These are phyloP conservation scores for Luffa acutangula DNA, from an alignment of 306 rosid species.

Conservation along the genomic window DNA sequence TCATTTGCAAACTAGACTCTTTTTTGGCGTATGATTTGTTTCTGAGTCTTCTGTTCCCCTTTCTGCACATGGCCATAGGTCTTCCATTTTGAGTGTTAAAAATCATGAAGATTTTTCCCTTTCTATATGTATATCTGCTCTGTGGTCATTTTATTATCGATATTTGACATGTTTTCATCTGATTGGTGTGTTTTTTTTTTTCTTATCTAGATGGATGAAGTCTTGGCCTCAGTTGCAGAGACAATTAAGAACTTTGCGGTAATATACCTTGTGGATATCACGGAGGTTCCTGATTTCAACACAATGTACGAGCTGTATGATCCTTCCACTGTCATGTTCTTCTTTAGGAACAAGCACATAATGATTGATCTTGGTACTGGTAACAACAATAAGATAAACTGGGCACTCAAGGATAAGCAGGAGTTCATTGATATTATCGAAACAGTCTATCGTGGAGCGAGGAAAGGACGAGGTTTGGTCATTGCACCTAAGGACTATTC, in stretches of 20 bases:
- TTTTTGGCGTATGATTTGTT: not conserved
- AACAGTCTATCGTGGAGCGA: slow-evolving; percentile 77
- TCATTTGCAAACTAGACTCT: not conserved
- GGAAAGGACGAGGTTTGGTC: slow-evolving; percentile 89
- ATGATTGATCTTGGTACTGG: slow-evolving; percentile 99
- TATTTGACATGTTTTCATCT: not conserved
- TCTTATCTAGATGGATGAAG: slow-evolving; percentile 71
- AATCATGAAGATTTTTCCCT: not conserved
- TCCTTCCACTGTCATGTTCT: slow-evolving; percentile 89
- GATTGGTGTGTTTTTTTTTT: not conserved
- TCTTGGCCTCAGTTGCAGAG: slow-evolving; percentile 82
- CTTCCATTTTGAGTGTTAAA: not conserved
- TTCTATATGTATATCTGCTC: not conserved
- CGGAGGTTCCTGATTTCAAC: slow-evolving; percentile 95
- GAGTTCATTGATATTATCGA: slow-evolving; percentile 87
- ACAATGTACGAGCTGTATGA: slow-evolving; percentile 91
- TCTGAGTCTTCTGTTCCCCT: not conserved
- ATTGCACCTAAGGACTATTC: slow-evolving; percentile 96
- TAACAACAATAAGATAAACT: slow-evolving; percentile 93
- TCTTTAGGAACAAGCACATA: slow-evolving; percentile 93
- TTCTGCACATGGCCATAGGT: not conserved
- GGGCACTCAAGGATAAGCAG: slow-evolving; percentile 98
- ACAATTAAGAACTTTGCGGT: slow-evolving; percentile 83
- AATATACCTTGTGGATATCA: slow-evolving; percentile 88
- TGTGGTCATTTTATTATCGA: not conserved